Evolutionary conservation across 352 stramenopile genomes (phyloP).

Genomic region (Globisporangium lucens): DNA sequence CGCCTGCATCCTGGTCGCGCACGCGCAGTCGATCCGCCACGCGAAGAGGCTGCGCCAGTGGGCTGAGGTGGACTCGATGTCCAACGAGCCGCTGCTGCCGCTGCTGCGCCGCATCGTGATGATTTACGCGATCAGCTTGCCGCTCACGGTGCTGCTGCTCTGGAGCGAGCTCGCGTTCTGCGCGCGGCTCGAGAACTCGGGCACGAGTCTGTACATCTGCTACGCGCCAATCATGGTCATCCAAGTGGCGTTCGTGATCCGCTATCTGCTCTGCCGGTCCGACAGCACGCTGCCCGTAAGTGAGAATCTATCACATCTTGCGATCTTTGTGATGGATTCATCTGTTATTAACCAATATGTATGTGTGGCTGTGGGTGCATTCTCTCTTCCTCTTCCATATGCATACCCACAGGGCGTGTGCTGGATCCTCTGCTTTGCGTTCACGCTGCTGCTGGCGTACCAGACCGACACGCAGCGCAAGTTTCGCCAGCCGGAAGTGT

Average conservation of each 20-base stretch:
- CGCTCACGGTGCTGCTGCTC: conserved; percentile 64
- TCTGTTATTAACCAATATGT: background rate
- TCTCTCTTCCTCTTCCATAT: conserved; percentile 15
- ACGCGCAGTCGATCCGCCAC: conserved; percentile 59
- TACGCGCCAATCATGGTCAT: conserved; percentile 81
- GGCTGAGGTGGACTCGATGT: conserved; percentile 79
- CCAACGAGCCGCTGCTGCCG: conserved; percentile 76
- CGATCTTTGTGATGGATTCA: background rate
- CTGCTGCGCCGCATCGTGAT: conserved; percentile 72
- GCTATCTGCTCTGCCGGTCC: conserved; percentile 77
- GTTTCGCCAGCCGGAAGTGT: conserved; percentile 19
- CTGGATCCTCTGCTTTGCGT: conserved; percentile 78
- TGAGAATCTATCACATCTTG: background rate
- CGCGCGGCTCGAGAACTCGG: conserved; percentile 51
- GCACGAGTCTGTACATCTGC: conserved; percentile 75
- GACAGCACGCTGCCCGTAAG: conserved; percentile 72
- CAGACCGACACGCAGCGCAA: conserved; percentile 61
- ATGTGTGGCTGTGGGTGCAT: background rate
- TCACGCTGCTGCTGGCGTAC: conserved; percentile 74
- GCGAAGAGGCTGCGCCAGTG: conserved; percentile 65
- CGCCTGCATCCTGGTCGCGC: conserved; percentile 48
- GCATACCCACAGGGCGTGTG: conserved; percentile 45
- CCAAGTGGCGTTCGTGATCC: conserved; percentile 74
- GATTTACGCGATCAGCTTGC: conserved; percentile 71
- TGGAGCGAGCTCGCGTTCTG: conserved; percentile 86